Conservation (phyloP, 305 asterid species). For the Solanum hybrid region DNA sequence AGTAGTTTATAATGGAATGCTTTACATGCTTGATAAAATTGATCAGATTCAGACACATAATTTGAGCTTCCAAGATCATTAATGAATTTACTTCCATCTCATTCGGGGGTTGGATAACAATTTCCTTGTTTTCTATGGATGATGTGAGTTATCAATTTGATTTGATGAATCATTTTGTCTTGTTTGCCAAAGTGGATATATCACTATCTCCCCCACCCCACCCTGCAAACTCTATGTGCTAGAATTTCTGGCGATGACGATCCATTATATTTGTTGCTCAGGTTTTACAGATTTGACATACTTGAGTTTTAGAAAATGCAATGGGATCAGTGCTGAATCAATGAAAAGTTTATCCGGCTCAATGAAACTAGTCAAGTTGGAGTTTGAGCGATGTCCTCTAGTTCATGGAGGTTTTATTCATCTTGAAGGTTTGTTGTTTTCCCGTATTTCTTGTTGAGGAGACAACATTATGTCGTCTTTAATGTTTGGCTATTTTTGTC, state of each 20-base stretch:
- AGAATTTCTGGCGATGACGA: neutral
- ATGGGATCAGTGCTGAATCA: conserved; percentile 59
- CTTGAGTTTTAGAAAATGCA: conserved; percentile 63
- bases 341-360: conserved; percentile 48
- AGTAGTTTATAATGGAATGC: neutral
- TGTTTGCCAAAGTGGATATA: neutral
- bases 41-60: neutral
- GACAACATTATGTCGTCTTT: neutral
- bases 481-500: neutral
- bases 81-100: neutral
- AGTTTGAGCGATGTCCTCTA: conserved; percentile 82
- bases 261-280: conserved; percentile 14
- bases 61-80: neutral
- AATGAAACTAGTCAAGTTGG: conserved; percentile 60
- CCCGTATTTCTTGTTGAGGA: neutral
- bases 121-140: neutral
- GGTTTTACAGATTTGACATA: conserved; percentile 60
- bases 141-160: neutral
- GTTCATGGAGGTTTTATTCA: conserved; percentile 81
- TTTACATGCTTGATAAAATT: neutral
- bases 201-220: neutral
- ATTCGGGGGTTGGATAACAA: neutral
- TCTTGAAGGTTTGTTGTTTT: conserved; percentile 46
- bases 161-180: neutral
- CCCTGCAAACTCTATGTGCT: neutral